phyloP scores from a whole-genome alignment of 1,139 yeast genomes.

The Blastobotrys persicus region DNA sequence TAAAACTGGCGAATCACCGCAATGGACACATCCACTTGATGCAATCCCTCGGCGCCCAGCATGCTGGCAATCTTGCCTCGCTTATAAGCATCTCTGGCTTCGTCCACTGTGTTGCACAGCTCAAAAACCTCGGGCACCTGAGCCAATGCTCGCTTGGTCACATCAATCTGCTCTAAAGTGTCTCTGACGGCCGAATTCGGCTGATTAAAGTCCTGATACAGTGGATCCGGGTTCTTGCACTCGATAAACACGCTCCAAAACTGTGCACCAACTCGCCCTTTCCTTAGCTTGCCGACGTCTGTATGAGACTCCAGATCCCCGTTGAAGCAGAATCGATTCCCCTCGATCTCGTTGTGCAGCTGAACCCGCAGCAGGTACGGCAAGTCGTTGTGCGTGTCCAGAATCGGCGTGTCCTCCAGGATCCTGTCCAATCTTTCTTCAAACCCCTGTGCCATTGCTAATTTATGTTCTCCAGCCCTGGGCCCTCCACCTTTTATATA shows the following conservation, averaged over 20 bases:
- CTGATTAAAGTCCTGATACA: slow-evolving; percentile 21
- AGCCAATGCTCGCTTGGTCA: slow-evolving; percentile 45
- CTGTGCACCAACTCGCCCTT: slow-evolving; percentile 24
- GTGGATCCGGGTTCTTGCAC: slow-evolving; percentile 17
- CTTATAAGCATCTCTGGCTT: slow-evolving; percentile 41
- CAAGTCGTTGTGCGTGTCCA: slow-evolving; percentile 24
- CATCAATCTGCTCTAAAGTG: slow-evolving; percentile 54
- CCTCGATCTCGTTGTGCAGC: slow-evolving; percentile 20
- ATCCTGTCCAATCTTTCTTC: slow-evolving; percentile 8
- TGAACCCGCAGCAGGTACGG: slow-evolving; percentile 21
- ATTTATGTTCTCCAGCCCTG: neutral
- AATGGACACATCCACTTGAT: slow-evolving; percentile 49
- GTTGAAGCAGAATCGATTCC: slow-evolving; percentile 16
- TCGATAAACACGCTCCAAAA: slow-evolving; percentile 23
- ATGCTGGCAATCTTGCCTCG: slow-evolving; percentile 45
- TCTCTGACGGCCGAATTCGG: slow-evolving; percentile 44
- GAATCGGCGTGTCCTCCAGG: slow-evolving; percentile 19
- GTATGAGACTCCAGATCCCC: slow-evolving; percentile 20
- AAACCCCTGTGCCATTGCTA: neutral
- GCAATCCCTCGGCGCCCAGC: slow-evolving; percentile 53
- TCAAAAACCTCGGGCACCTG: slow-evolving; percentile 42
- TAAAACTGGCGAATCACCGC: slow-evolving; percentile 49
- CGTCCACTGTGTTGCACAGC: slow-evolving; percentile 42
- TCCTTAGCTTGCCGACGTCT: slow-evolving; percentile 19
- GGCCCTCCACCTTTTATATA: neutral